Evolutionary conservation across 1,284 basidiomycete species (phyloP).

Genomic region (Tylopilus orsonianus): DNA sequence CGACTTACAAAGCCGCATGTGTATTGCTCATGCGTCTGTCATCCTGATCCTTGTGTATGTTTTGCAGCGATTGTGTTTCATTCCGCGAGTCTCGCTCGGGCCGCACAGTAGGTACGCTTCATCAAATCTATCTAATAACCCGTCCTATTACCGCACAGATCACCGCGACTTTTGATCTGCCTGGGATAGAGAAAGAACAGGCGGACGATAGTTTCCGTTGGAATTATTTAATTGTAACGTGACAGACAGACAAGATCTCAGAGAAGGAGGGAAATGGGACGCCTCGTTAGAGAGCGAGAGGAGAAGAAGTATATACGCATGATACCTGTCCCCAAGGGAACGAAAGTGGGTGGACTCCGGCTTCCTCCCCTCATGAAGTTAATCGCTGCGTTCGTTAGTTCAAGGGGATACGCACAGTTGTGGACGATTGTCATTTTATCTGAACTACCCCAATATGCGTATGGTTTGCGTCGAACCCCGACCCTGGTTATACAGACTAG

Average conservation of each 20-base stretch:
- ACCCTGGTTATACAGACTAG: conserved; percentile 19
- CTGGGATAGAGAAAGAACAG: conserved; percentile 65
- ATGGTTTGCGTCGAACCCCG: conserved; percentile 48
- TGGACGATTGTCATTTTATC: conserved; percentile 56
- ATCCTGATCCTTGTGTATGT: conserved; percentile 17
- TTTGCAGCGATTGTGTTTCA: conserved; percentile 46
- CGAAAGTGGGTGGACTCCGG: conserved; percentile 36
- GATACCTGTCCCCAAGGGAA: conserved; percentile 48
- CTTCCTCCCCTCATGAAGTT: conserved; percentile 1
- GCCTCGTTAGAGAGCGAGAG: conserved; percentile 56
- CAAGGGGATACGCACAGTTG: conserved; percentile 62
- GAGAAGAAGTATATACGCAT: conserved; percentile 52
- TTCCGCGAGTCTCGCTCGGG: conserved; percentile 68
- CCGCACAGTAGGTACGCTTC: conserved; percentile 44
- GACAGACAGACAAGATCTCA: conserved; percentile 54
- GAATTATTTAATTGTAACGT: conserved; percentile 63
- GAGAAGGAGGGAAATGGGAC: conserved; percentile 63
- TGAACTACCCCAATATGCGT: conserved; percentile 68
- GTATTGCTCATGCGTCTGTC: conserved; percentile 6
- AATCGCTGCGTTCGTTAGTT: conserved; percentile 43
- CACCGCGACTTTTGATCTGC: conserved; percentile 58
- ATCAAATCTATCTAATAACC: conserved; percentile 10
- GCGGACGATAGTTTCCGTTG: conserved; percentile 70
- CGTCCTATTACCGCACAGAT: conserved; percentile 34
- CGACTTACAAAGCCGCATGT: neutral